phyloP scores from a whole-genome alignment of 2,329 filamentous ascomycete species.

The Aureobasidium melanogenum region DNA sequence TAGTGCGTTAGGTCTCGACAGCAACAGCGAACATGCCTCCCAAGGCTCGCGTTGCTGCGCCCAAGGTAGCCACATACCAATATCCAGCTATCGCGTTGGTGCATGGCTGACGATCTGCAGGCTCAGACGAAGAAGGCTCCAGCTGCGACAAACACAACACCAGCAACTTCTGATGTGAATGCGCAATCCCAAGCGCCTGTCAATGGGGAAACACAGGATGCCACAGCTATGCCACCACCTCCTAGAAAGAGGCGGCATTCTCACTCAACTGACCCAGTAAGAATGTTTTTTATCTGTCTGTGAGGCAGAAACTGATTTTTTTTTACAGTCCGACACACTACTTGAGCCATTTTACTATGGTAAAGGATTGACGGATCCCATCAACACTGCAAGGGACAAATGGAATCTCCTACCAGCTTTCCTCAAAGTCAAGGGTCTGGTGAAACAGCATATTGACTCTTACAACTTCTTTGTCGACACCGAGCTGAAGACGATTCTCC shows the following conservation, averaged over 20 bases:
- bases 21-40: background rate
- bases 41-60: conserved; percentile 6
- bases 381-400: conserved; percentile 71
- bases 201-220: conserved; percentile 4
- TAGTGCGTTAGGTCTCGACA: background rate
- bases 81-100: background rate
- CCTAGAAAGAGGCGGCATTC: conserved; percentile 10
- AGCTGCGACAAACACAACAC: conserved; percentile 9
- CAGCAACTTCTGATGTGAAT: background rate
- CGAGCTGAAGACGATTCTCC: conserved; percentile 93
- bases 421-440: conserved; percentile 89
- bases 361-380: conserved; percentile 59
- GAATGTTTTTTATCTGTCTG: background rate
- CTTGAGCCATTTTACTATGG: conserved; percentile 63
- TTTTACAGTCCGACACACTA: conserved; percentile 41
- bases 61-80: conserved; percentile 1
- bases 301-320: background rate
- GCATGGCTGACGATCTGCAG: background rate
- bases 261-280: conserved; percentile 12
- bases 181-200: background rate
- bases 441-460: conserved; percentile 97
- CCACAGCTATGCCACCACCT: background rate
- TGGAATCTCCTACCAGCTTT: conserved; percentile 97
- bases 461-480: conserved; percentile 98
- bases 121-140: conserved; percentile 9